Base-by-base conservation (phyloP, 2,329 filamentous ascomycete species). In the Penicillium sp. region DNA sequence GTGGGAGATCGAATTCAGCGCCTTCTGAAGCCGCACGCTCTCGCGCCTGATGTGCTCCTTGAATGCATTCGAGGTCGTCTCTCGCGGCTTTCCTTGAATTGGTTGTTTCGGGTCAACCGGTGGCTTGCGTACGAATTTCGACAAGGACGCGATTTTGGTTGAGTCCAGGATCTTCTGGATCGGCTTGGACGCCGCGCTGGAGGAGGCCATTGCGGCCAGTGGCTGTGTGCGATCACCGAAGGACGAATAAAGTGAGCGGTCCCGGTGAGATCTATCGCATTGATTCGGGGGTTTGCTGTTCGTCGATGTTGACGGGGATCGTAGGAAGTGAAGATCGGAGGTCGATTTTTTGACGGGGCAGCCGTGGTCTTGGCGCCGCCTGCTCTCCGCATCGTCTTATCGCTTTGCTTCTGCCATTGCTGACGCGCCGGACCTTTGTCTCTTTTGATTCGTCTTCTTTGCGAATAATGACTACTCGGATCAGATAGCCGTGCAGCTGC, bases 1-100 rank as follows among this genome's bases (percentile, higher is more conserved):
- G 58, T 81, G 78, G 5, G 68, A 69, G 48, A 78, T 60, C 48
- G 75, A 72, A 48, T 74, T 72, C 54, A 79, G 65, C 27, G 77
- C 76, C 65, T 75, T 76, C 54, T 68, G 67, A 61, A 75, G 64
- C 61, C 74, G 69, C 36, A 62, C 63, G 20, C 66, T 65, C 53
- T 77, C 74, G 42, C 68, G 68, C 16, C 53, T 56, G 54, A 66
- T 63, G 46, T 69, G 67, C 53, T 69, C 58, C 58, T 70, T 70
- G 58, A 68, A 74, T n/a, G 75, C 74, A 63, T 72, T 75, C 2
- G 75, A 77, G 33, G 61, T 62, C 27, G 64, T 63, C 40, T 72
- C 60, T 42, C 74, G 66, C 38, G 60, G 54, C 55, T 68, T 72
- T 22, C 75, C 75, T 60, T 78, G 75, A 42, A 76, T 76, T 44